Evolutionary conservation across 1,284 basidiomycete species (phyloP).

Genomic region (Porphyrellus sp.): DNA sequence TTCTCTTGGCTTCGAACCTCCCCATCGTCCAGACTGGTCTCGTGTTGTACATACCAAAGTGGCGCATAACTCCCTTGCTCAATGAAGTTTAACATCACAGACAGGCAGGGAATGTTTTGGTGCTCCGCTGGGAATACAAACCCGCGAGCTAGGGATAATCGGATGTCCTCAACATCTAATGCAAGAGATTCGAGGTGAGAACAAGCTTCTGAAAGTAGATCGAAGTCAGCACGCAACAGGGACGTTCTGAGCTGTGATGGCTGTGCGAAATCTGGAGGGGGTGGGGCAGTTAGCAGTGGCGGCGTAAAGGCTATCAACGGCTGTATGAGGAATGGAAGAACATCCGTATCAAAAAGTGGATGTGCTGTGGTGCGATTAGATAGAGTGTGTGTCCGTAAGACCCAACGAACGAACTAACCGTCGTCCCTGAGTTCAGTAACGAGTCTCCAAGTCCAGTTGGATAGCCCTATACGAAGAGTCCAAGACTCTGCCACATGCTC

Average conservation of each 20-base stretch:
- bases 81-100: conserved; percentile 66
- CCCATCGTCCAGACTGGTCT: conserved; percentile 38
- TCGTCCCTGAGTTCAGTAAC: conserved; percentile 66
- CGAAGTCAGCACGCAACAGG: conserved; percentile 66
- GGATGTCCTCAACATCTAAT: conserved; percentile 71
- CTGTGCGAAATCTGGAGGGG: conserved; percentile 40
- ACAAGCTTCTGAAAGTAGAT: conserved; percentile 68
- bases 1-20: conserved; percentile 61
- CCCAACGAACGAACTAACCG: conserved; percentile 38
- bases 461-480: conserved; percentile 60
- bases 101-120: conserved; percentile 55
- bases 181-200: conserved; percentile 72
- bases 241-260: conserved; percentile 45
- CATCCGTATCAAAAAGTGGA: conserved; percentile 56
- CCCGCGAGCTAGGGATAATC: conserved; percentile 67
- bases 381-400: neutral
- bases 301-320: conserved; percentile 57
- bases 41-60: conserved; percentile 51
- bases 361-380: conserved; percentile 39
- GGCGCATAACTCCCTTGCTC: conserved; percentile 64
- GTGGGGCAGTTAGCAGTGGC: conserved; percentile 42
- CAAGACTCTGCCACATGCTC: conserved; percentile 52
- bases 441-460: conserved; percentile 73
- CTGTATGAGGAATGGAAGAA: conserved; percentile 60
- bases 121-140: conserved; percentile 57